A percentile compares a stretch with the other conserved stretches of the same genome.
Evolutionary conservation across 2,329 filamentous ascomycete species (phyloP).

Genomic region (Nothophaeocryptopus gaeumannii): DNA sequence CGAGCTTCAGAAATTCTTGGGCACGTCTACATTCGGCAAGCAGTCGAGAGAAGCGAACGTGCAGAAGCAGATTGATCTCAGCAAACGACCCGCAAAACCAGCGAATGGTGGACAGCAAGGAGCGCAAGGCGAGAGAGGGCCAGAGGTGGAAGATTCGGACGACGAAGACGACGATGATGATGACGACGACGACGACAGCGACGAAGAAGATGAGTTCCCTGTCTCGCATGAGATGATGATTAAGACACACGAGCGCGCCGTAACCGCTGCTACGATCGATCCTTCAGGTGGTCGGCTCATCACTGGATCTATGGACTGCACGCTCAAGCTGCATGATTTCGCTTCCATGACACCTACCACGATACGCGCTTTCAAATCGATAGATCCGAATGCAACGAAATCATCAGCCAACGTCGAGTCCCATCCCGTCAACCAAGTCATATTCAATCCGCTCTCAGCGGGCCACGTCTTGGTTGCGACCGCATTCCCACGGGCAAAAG

Average conservation of each 20-base stretch:
- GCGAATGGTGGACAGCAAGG: conserved; percentile 26
- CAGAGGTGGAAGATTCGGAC: conserved; percentile 9
- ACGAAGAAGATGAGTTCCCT: conserved; percentile 84
- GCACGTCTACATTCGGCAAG: conserved; percentile 80
- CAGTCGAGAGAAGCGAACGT: conserved; percentile 71
- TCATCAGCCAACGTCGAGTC: conserved; percentile 71
- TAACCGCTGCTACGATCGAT: conserved; percentile 82
- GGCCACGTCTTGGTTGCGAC: conserved; percentile 81
- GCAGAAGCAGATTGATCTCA: conserved; percentile 75
- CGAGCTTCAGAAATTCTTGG: conserved; percentile 73
- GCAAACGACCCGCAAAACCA: conserved; percentile 54
- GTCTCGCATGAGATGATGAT: conserved; percentile 89
- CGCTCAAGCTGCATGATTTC: conserved; percentile 90
- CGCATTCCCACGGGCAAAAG: conserved; percentile 83
- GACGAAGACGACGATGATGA: conserved; percentile 55
- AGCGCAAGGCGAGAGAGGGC: conserved; percentile 1
- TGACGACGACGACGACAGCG: conserved; percentile 58
- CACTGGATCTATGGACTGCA: conserved; percentile 89
- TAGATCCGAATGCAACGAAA: conserved; percentile 82
- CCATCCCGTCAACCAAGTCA: conserved; percentile 80
- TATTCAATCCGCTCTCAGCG: conserved; percentile 81
- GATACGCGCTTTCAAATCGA: conserved; percentile 84
- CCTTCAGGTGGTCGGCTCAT: conserved; percentile 79
- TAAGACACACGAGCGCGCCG: conserved; percentile 84
- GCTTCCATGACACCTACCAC: conserved; percentile 93